Evolutionary conservation across 768 basidiomycete genomes (phyloP), one percentile per base, ranked within the genome.

Genomic region (Russula virescens): DNA sequence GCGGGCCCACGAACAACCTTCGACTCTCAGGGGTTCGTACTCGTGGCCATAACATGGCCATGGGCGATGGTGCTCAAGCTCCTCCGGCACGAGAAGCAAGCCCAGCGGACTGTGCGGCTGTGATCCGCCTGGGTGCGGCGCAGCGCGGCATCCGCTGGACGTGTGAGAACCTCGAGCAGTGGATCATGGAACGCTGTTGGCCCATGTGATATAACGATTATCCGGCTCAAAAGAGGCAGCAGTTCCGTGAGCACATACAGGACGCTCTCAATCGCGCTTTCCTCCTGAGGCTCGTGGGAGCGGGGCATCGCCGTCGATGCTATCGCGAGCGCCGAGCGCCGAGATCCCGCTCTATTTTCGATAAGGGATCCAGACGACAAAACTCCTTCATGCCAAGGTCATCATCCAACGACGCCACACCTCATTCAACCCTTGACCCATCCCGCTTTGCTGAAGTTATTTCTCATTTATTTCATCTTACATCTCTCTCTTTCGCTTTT

Each of bases 31-130:
- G 86, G 87, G 49, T 73, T 78, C 16, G 69, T 75, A 50, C 78
- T 90, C 55, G 73, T 88, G 68, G 83, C 81, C 63, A 86, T 89
- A 2, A 81, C 84, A 26, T 87, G 87, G 61, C 81, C 83, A 63
- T 89, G 88, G 88, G 81, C 83, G 1, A 81, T 89, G 46, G 84
- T 86, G 4, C 80, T 89, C 67, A 89, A 89, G 70, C 77, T 89
- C 13, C 85, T 86, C 21, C 78, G 88, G 7, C 89, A 86, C 70
- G 74, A 78, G 43, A 81, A 82, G 56, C 78, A 80, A 62, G 88
- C 71, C 81, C 84, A 1, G 77, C 71, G 1, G 87, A 89, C 71
- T 86, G 88, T 60, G 84, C 83, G 51, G 75, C 85, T n/a, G 77
- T 88, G 47, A 77, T 89, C n/a, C 79, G 81, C 58, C 81, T 85